Evolutionary conservation across 345 rosid genomes (phyloP).

Genomic region (Chamaenerion angustifolium): DNA sequence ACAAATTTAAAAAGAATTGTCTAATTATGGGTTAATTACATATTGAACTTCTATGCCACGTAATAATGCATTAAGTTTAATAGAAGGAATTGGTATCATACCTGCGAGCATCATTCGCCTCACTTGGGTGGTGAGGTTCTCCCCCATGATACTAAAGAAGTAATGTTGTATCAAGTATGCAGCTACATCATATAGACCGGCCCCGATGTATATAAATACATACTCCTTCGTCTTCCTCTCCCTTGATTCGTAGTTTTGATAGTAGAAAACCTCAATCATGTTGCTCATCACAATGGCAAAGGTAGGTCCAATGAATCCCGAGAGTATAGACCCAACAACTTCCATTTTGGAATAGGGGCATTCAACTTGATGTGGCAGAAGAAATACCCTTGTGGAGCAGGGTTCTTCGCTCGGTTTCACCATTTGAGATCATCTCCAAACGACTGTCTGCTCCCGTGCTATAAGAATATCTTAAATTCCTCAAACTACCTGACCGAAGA

Average conservation of each 20-base stretch:
- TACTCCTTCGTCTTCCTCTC: slow-evolving; percentile 92
- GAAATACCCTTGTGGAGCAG: slow-evolving; percentile 88
- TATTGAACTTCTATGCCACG: too few relatives aligned
- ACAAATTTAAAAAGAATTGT: too few relatives aligned
- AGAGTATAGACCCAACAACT: too few relatives aligned
- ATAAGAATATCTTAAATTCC: slow-evolving; percentile 92
- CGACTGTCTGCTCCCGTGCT: slow-evolving; percentile 97
- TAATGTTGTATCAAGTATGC: too few relatives aligned
- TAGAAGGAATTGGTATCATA: slow-evolving; percentile 11
- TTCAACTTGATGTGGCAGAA: slow-evolving; percentile 79
- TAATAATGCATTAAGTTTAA: background rate
- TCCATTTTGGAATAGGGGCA: slow-evolving; percentile 95
- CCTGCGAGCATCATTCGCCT: too few relatives aligned
- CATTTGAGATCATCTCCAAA: slow-evolving; percentile 94
- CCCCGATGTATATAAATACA: slow-evolving; percentile 95
- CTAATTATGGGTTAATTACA: too few relatives aligned
- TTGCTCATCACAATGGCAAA: too few relatives aligned
- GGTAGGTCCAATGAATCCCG: too few relatives aligned
- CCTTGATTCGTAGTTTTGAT: slow-evolving; percentile 69
- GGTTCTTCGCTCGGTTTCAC: slow-evolving; percentile 78
- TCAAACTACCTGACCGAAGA: slow-evolving; percentile 87
- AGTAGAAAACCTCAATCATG: too few relatives aligned
- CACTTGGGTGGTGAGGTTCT: too few relatives aligned
- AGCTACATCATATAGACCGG: slow-evolving; percentile 92
- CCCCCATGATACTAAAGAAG: too few relatives aligned